phyloP scores from a whole-genome alignment of 2,329 filamentous ascomycete genomes.

The Gliomastix tumulicola region DNA sequence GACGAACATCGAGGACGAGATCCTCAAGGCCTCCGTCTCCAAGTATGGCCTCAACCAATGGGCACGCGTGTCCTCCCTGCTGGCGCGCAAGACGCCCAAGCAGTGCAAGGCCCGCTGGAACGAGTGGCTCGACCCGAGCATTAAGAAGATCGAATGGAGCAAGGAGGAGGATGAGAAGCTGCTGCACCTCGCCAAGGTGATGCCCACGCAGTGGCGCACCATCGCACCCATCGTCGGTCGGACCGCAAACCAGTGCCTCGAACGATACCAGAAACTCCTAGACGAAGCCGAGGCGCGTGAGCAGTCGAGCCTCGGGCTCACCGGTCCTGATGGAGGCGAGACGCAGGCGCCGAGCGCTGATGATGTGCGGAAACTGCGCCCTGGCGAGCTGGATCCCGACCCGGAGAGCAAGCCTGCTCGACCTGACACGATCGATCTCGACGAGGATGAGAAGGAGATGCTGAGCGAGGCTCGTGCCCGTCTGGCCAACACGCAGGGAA shows the following conservation, averaged over 20 bases:
- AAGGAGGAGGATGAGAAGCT: constrained; percentile 98
- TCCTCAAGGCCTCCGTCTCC: constrained; percentile 89
- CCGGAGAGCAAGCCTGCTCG: constrained; percentile 93
- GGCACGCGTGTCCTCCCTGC: constrained; percentile 94
- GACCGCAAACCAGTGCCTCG: constrained; percentile 93
- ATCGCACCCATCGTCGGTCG: constrained; percentile 95
- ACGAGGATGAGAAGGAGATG: constrained; percentile 99
- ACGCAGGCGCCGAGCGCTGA: constrained; percentile 83
- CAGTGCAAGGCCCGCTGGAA: constrained; percentile 98
- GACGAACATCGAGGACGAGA: constrained; percentile 85
- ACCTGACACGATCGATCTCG: constrained; percentile 94
- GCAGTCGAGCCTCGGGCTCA: constrained; percentile 73
- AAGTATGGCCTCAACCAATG: constrained; percentile 97
- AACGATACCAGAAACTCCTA: constrained; percentile 92
- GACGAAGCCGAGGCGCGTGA: constrained; percentile 94
- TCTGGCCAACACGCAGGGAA: constrained; percentile 95
- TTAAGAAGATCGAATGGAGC: constrained; percentile 98
- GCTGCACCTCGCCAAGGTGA: constrained; percentile 91
- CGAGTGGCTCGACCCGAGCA: constrained; percentile 96
- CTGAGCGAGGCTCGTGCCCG: constrained; percentile 93
- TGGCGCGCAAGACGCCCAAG: constrained; percentile 95
- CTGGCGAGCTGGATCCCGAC: constrained; percentile 94
- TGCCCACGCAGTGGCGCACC: constrained; percentile 98
- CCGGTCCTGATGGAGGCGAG: constrained; percentile 81
- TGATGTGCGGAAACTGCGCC: constrained; percentile 80